Evolutionary conservation across 2,329 filamentous ascomycete species (phyloP), one percentile per base, ranked within the genome.

Genomic region (Lasiodiplodia theobromae): DNA sequence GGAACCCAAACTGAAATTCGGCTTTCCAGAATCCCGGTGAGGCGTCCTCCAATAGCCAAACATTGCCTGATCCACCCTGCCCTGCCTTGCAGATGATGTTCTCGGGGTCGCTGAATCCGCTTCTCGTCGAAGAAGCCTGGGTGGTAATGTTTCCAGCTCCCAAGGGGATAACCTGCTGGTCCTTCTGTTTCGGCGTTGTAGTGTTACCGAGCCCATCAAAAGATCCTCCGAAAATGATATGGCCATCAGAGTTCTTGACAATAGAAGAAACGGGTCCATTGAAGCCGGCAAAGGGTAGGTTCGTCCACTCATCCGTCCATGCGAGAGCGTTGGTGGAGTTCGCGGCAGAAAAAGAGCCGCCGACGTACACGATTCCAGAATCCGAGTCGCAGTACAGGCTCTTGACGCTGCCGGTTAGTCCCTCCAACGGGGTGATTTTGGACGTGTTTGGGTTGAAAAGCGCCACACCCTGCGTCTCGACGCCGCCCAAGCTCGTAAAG

Each of bases 141-240:
- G 89, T 86, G 3, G 88, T 88, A 72, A 98, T 89, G 60, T 87
- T 89, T 28, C 93, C 93, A n/a, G 89, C 89, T 31, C 88, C 88
- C 18, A 99, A 85, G 73, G 97, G 97, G 80, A 99, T 89, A 51
- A 92, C 85, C 79, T 98, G 95, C 53, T 87, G 86, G 76, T 93
- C 89, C 28, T 88, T 89, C 69, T 88, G 83, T 28, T 85, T 89
- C 2, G 90, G 88, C 1, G 88, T 86, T 2, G 90, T 87, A 77
- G 97, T 97, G 77, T 97, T 97, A 70, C 93, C 93, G 10, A 98
- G 82, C 8, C 93, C 93, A 69, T 92, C 94, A 77, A 99, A 99
- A 68, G 87, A 88, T 62, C 96, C 96, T 57, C 93, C 96, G 77
- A 97, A 99, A 67, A 98, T 88, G 71, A 99, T 92, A 76, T 96